These are phyloP conservation scores for Stemphylium vesicarium DNA, from an alignment of 2,329 filamentous ascomycete species.

Conservation along the genomic window DNA sequence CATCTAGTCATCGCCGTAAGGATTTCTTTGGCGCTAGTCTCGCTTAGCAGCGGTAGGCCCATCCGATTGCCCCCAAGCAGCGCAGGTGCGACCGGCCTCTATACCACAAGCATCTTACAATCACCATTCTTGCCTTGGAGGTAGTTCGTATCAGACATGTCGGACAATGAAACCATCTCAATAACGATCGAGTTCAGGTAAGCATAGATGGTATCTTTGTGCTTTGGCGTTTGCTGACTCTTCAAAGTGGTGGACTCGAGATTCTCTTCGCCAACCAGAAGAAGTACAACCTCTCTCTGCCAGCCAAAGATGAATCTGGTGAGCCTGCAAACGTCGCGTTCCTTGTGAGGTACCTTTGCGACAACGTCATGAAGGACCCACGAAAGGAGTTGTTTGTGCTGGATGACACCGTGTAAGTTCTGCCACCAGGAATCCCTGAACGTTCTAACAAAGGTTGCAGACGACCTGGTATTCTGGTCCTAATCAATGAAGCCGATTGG, in stretches of 20 bases:
- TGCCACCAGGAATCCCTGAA: neutral
- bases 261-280: constrained; percentile 88
- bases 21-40: constrained; percentile 43
- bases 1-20: constrained; percentile 29
- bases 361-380: constrained; percentile 81
- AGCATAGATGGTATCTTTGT: constrained; percentile 46
- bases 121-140: neutral
- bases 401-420: constrained; percentile 80
- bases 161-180: constrained; percentile 52
- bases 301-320: constrained; percentile 65
- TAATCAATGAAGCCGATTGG: constrained; percentile 99
- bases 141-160: constrained; percentile 27
- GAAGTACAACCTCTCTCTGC: constrained; percentile 73
- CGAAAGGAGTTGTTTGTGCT: constrained; percentile 89
- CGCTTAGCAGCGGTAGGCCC: constrained; percentile 28
- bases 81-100: constrained; percentile 11
- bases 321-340: constrained; percentile 72
- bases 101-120: neutral
- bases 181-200: constrained; percentile 77
- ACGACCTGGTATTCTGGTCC: constrained; percentile 90
- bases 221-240: constrained; percentile 10
- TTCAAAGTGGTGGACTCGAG: constrained; percentile 79
- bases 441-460: constrained; percentile 56
- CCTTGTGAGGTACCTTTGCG: constrained; percentile 79
- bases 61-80: neutral